Evolutionary conservation across 2,329 filamentous ascomycete genomes (phyloP), one percentile per base, ranked within the genome.

Genomic region (Pseudopyrenochaeta lycopersici): DNA sequence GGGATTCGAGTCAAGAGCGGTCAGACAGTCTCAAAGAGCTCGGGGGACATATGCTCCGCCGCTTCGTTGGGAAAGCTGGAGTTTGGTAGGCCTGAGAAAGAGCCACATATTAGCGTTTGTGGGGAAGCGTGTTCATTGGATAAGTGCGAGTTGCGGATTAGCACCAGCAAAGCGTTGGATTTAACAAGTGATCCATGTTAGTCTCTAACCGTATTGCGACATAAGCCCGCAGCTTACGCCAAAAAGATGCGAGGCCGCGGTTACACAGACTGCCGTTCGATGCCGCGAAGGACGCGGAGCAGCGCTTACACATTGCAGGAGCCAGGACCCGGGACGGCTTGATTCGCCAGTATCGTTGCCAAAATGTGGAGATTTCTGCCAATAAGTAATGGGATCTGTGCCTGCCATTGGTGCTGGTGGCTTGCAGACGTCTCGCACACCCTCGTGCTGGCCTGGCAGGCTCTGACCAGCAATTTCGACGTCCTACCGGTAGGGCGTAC

Each of bases 311-410:
- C 65, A 66, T 69, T 72, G 61, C 58, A 54, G 58, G 42, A 53
- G 49, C 43, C 41, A 52, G 56, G 59, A 50, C 47, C 53, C 46
- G 56, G 52, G 50, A 49, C 44, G 49, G 51, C 48, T 60, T 56
- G 60, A 63, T 56, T 52, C 40, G 18, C 43, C 40, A 46, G 50
- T 45, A 51, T 50, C n/a, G n/a, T 58, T 46, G 44, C 42, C 47
- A 60, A 49, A 60, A 59, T 65, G 63, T 67, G 68, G 64, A 63
- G 65, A 62, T 59, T 52, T 62, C 54, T 64, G 62, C 67, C 63
- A 62, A 60, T 56, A 67, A 65, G 64, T 59, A n/a, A 63, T 52
- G 30, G 31, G 57, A 50, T 50, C 60, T 52, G 53, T 58, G 63
- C 63, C 55, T 63, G 58, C 38, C 60, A 56, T 61, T 55, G n/a